phyloP scores from a whole-genome alignment of 2,329 filamentous ascomycete species.

The Sarocladiaceae sp. region DNA sequence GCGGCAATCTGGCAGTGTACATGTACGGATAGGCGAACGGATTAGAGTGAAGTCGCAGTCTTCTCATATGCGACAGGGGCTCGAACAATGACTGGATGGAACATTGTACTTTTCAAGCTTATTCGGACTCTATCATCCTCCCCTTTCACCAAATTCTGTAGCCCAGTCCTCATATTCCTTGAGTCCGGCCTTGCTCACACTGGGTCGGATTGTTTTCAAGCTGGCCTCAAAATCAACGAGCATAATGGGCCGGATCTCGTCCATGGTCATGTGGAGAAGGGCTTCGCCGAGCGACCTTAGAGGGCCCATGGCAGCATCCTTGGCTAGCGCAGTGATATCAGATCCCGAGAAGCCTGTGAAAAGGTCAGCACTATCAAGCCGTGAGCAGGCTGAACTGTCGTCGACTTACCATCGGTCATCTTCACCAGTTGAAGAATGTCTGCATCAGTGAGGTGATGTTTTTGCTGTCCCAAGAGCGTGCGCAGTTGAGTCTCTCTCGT shows the following conservation, averaged over 20 bases:
- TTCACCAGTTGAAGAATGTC: slow-evolving; percentile 71
- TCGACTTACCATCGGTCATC: slow-evolving; percentile 69
- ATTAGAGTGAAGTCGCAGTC: no score
- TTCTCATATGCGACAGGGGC: no score
- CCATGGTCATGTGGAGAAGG: slow-evolving; percentile 84
- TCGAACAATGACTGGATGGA: no score
- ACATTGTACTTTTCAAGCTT: slow-evolving; percentile 8
- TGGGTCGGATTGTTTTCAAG: slow-evolving; percentile 77
- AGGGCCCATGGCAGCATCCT: slow-evolving; percentile 97
- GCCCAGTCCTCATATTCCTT: slow-evolving; percentile 95
- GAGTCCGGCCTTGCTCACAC: slow-evolving; percentile 77
- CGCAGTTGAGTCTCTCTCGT: slow-evolving; percentile 74
- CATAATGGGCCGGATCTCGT: slow-evolving; percentile 83
- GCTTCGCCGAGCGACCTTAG: slow-evolving; percentile 84
- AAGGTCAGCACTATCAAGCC: not conserved
- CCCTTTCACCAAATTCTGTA: slow-evolving; percentile 83
- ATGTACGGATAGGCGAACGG: not conserved
- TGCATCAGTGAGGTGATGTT: slow-evolving; percentile 64
- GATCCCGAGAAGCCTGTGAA: slow-evolving; percentile 85
- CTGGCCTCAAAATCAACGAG: slow-evolving; percentile 80
- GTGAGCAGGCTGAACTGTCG: not conserved
- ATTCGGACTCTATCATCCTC: slow-evolving; percentile 49
- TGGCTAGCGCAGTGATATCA: slow-evolving; percentile 92
- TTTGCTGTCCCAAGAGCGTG: slow-evolving; percentile 78
- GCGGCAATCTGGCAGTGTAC: no score